These are phyloP conservation scores for Penicillium crustosum DNA, from an alignment of 2,329 filamentous ascomycete genomes.

Conservation along the genomic window DNA sequence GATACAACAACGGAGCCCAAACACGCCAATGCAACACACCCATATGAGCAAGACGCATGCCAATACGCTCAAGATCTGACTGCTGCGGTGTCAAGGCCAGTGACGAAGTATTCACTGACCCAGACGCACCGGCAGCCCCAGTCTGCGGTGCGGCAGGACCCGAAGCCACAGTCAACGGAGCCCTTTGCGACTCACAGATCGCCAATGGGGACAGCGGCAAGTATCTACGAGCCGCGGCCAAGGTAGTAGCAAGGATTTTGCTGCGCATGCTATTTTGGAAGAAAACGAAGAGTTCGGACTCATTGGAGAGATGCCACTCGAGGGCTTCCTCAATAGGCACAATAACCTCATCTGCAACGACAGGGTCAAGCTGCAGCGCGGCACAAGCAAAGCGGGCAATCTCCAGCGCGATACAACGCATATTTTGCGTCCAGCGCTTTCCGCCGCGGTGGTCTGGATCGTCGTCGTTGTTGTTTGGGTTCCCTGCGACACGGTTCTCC, in stretches of 20 bases:
- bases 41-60: conserved; percentile 77
- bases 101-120: not conserved
- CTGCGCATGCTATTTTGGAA: conserved; percentile 36
- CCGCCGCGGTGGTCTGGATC: conserved; percentile 22
- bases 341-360: conserved; percentile 37
- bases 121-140: not conserved
- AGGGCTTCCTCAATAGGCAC: conserved; percentile 35
- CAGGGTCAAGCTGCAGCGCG: conserved; percentile 29
- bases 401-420: conserved; percentile 43
- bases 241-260: conserved; percentile 35
- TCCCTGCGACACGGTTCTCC: conserved; percentile 11
- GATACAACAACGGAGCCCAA: conserved; percentile 75
- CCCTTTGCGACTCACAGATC: conserved; percentile 46
- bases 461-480: conserved; percentile 16
- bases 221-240: conserved; percentile 38
- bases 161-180: conserved; percentile 18
- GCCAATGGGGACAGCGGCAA: conserved; percentile 43
- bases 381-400: conserved; percentile 42
- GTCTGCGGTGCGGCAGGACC: conserved; percentile 10
- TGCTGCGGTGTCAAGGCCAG: conserved; percentile 27
- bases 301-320: conserved; percentile 37
- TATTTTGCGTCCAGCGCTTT: conserved; percentile 38
- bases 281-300: conserved; percentile 34
- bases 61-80: conserved; percentile 53
- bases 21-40: conserved; percentile 86